Evolutionary conservation across 495 filamentous ascomycete species (phyloP).

Genomic region (Aspergillus baeticus): DNA sequence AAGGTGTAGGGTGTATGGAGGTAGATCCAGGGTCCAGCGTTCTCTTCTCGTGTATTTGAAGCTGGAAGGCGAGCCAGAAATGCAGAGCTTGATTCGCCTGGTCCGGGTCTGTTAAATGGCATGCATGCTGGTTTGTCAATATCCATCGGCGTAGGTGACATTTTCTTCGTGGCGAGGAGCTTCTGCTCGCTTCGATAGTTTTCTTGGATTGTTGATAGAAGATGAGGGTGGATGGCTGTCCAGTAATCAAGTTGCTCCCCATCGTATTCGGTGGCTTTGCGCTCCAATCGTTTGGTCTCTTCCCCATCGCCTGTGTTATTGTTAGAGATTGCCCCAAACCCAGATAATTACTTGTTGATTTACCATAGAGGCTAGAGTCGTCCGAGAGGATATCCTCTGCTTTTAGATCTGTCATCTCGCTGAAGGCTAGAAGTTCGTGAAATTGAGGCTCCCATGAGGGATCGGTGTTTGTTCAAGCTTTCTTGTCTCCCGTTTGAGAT

Average conservation of each 20-base stretch:
- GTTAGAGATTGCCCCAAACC: slow-evolving; percentile 3
- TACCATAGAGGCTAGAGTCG: slow-evolving; percentile 75
- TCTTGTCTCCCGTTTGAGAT: not conserved
- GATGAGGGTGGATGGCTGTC: slow-evolving; percentile 29
- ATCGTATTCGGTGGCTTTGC: slow-evolving; percentile 40
- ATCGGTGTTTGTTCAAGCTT: no score
- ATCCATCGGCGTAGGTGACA: slow-evolving; percentile 5
- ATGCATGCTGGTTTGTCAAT: slow-evolving; percentile 17
- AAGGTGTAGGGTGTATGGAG: slow-evolving; percentile 48
- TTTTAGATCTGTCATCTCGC: not conserved
- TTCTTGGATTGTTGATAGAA: slow-evolving; percentile 34
- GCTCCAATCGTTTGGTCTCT: slow-evolving; percentile 36
- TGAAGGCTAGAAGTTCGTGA: not conserved
- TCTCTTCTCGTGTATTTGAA: slow-evolving; percentile 44
- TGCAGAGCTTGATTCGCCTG: slow-evolving; percentile 55
- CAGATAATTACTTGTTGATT: not conserved
- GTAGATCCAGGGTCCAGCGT: slow-evolving; percentile 63
- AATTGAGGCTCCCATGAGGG: no score
- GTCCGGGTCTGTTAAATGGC: slow-evolving; percentile 35
- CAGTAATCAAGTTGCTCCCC: slow-evolving; percentile 48
- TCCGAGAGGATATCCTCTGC: slow-evolving; percentile 45
- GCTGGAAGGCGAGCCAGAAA: slow-evolving; percentile 70
- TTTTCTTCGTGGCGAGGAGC: not conserved
- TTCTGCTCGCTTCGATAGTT: not conserved
- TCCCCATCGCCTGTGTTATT: slow-evolving; percentile 50